Percentiles rank a stretch among this genome's conserved stretches.
Evolutionary conservation across 2,329 filamentous ascomycete species (phyloP).

Genomic region (Diatrype stigma): DNA sequence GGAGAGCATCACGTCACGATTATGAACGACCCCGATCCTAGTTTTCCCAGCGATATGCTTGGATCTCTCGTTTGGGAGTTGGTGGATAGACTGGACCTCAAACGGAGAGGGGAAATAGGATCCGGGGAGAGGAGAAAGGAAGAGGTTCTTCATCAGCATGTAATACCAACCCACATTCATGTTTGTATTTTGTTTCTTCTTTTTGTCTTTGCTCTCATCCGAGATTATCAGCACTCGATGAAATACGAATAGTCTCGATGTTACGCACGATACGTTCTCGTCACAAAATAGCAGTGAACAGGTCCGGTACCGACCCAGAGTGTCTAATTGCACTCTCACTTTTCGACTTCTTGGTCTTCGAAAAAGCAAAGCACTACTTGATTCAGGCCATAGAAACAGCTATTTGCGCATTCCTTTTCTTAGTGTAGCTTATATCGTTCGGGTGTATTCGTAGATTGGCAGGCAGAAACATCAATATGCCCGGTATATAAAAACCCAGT

Average conservation of each 20-base stretch:
- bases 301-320: no score
- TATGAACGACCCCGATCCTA: not conserved
- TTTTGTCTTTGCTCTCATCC: slow-evolving; percentile 26
- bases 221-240: slow-evolving; percentile 22
- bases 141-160: slow-evolving; percentile 39
- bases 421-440: no score
- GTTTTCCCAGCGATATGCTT: slow-evolving; percentile 9
- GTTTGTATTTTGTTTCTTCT: slow-evolving; percentile 29
- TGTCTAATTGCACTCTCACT: no score
- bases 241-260: slow-evolving; percentile 21
- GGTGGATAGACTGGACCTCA: slow-evolving; percentile 12
- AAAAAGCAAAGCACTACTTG: no score
- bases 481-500: no score
- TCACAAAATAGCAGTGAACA: not conserved
- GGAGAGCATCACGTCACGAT: slow-evolving; percentile 1
- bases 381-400: no score
- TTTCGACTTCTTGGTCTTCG: no score
- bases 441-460: no score
- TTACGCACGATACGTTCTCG: slow-evolving; percentile 2
- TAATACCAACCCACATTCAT: slow-evolving; percentile 42
- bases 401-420: no score
- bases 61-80: slow-evolving; percentile 14
- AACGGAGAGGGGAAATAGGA: slow-evolving; percentile 3
- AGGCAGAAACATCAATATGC: no score
- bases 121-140: slow-evolving; percentile 26